Evolutionary conservation across 352 stramenopile genomes (phyloP).

Genomic region (Phytophthora ohioensis): DNA sequence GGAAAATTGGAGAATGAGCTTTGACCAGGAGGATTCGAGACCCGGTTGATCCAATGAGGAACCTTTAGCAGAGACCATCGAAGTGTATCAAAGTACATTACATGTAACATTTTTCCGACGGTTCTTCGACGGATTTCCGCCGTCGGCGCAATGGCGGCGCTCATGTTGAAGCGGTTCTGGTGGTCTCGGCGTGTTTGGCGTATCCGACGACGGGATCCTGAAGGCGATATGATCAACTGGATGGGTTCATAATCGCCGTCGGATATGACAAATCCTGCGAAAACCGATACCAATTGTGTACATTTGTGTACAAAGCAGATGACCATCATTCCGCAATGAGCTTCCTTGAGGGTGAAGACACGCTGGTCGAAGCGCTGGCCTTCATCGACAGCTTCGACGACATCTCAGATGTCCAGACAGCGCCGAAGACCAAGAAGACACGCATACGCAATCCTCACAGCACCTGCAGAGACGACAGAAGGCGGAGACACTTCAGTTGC

Average conservation of each 20-base stretch:
- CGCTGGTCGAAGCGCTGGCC: no score
- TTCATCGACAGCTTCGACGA: no score
- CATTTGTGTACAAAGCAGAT: no score
- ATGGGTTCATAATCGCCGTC: constrained; percentile 10
- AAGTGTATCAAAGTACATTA: neutral
- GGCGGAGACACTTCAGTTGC: neutral
- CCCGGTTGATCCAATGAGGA: no score
- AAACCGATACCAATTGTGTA: no score
- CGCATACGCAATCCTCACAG: neutral
- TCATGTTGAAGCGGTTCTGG: constrained; percentile 36
- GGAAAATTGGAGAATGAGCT: constrained; percentile 41
- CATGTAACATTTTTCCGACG: neutral
- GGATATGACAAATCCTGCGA: neutral
- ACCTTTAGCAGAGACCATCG: neutral
- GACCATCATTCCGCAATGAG: no score
- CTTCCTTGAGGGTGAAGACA: no score
- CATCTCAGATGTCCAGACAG: no score
- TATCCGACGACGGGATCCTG: constrained; percentile 29
- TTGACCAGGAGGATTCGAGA: neutral
- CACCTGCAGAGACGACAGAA: constrained; percentile 5
- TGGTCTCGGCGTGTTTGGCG: constrained; percentile 16
- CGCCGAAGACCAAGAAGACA: no score
- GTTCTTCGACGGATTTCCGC: constrained; percentile 23
- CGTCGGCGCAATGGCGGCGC: constrained; percentile 30
- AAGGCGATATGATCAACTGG: constrained; percentile 10